Base-by-base conservation (phyloP, 1,284 basidiomycete species). In the Rhodotorula mucilaginosa region DNA sequence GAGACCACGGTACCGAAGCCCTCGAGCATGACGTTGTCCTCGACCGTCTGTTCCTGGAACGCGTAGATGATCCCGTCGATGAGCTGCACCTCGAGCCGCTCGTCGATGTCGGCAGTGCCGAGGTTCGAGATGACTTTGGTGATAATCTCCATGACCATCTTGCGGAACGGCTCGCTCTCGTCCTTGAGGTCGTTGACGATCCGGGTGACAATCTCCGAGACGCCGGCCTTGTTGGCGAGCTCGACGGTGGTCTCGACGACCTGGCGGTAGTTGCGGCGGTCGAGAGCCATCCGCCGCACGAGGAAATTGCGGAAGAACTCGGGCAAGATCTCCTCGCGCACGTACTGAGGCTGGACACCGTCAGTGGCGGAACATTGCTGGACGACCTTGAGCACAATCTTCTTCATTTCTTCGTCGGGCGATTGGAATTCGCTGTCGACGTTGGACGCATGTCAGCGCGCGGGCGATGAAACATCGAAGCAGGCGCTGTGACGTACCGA, bases 121-220 rank as follows among this genome's bases (percentile, higher is more conserved):
- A 97, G 87, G 18, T 90, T 90, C 12, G 90, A 88, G 47, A 99
- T 87, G 52, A 99, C 97, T 81, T 97, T 97, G 31, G 94, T 97
- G 78, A 99, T 97, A 0, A 97, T 98, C 84, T 99, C 97, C 96
- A 99, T 99, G 57, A 97, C 95, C 97, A 99, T 99, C 86, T 98
- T 98, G 76, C 96, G 86, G 85, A 96, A 98, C 10, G 94, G 93
- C 83, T 99, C 97, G 74, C 80, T 82, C 72, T 84, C 83, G 72
- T 84, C 84, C 84, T 99, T 99, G 74, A 99, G 85, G 80, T 97
- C 94, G 80, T 98, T 97, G 71, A 97, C 95, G 75, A 99, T 89
- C 72, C 94, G 86, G 1, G 92, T 91, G 23, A 98, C 92, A 67
- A 99, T 97, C 82, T 97, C 96, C 13, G 93, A 87, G 0, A 98